Base-by-base conservation (phyloP, 345 rosid species). In the Camelina hispida region DNA sequence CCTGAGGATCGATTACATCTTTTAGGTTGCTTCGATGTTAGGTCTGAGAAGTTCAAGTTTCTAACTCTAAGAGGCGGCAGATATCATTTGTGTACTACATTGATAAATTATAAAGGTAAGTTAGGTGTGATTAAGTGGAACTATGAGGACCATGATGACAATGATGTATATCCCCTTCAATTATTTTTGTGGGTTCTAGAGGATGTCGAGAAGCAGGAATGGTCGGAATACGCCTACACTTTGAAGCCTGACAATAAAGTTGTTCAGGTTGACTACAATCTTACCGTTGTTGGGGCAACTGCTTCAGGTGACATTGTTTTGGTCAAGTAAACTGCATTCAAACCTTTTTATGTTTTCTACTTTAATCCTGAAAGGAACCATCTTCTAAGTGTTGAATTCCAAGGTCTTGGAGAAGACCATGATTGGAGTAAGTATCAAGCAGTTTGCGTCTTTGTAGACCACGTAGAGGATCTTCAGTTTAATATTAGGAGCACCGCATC, bases 81-180 rank as follows among this genome's bases (percentile, higher is more conserved):
- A 25, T 25, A 25, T 28, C 5, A 4, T 28, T 28, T 28, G 30
- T 28, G 5, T 4, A 28, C 30, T 28, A 28, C 30, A 28, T 42
- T 43, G 7, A 9, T 62, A 14, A 62, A 22, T 35, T 62, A 62
- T 8, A 62, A 62, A 13, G 51, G 52, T 14, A 62, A 62, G 23
- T 43, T 43, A 23, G 7, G 67, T 62, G 8, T 2, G 20, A 2
- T 23, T 43, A 4, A 4, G 14, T 17, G 6, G 5, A 0, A 1
- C 1, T 0, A 4, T 22, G 16, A 2, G 12, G 1, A 14, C 4
- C 0, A 18, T 51, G 25, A 14, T 51, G 13, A 20, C 22, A 1
- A 20, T 51, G 25, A 14, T 51, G 13, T 20, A 57, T 8, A 7
- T 16, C 22, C 28, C 2, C 5, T 15, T 8, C 1, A 7, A 20